Evolutionary conservation across 306 rosid species (phyloP), one percentile per base, ranked within the genome.

Genomic region (Corylus avellana): DNA sequence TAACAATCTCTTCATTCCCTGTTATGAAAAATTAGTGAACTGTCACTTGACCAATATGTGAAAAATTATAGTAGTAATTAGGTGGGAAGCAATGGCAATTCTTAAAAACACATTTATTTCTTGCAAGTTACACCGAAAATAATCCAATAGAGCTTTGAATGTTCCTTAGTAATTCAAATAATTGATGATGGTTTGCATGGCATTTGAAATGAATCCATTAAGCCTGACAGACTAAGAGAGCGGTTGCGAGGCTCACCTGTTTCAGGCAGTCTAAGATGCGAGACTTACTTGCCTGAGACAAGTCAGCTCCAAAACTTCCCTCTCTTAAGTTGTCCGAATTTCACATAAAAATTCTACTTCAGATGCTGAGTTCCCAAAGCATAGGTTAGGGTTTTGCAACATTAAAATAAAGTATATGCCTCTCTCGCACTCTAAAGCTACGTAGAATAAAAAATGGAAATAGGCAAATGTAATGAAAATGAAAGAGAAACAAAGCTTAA

Each of bases 401-500:
- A 9, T 48, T 6, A 48, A 48, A 48, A 48, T 8, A 1, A 8
- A 48, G 51, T 2, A 48, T 12, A 49, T 14, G 53, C 53, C 14
- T 1, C 53, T 49, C 53, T 49, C 3, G 0, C 14, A 11, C 53
- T 49, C 51, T 48, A 35, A 5, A 3, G 63, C 81, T 71, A 78
- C 79, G 17, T 64, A 62, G 56, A 79, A 61, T 72, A 73, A 66
- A 85, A 63, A 39, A 22, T 79, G 75, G 22, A 80, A 81, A 77
- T 55, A 53, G 62, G 63, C 76, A 80, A 86, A 75, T 84, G 83
- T 46, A 77, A 80, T 79, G 91, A 90, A 47, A 88, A 75, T 47
- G 93, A 88, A 84, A 88, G 78, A n/a, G 51, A 75, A 89, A 72
- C 88, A 63, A 77, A 81, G 82, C 47, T 74, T 13, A 32, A 32